Evolutionary conservation across 805 yeast species (phyloP).

Genomic region (Metschnikowia gelsemii): DNA sequence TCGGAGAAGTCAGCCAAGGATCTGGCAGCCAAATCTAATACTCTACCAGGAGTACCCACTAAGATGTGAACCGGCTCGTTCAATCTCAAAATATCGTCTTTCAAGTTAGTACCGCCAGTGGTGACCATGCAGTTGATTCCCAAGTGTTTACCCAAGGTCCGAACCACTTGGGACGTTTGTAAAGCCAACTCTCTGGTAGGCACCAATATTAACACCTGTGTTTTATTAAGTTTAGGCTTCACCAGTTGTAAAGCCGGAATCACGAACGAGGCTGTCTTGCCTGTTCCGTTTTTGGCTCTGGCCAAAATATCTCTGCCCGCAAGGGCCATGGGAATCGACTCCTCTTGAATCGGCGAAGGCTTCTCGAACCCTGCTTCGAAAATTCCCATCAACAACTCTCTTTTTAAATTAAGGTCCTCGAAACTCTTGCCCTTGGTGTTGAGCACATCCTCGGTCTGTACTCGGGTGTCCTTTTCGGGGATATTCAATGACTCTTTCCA

Average conservation of each 20-base stretch:
- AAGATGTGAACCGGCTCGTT: slow-evolving; percentile 90
- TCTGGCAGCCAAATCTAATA: slow-evolving; percentile 89
- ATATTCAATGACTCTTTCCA: slow-evolving; percentile 77
- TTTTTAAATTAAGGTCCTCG: slow-evolving; percentile 87
- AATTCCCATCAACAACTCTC: slow-evolving; percentile 96
- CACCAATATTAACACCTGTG: slow-evolving; percentile 89
- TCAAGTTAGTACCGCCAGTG: slow-evolving; percentile 94
- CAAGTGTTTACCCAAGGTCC: slow-evolving; percentile 91
- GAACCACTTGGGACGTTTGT: slow-evolving; percentile 96
- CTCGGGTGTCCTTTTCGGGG: slow-evolving; percentile 87
- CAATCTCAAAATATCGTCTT: slow-evolving; percentile 91
- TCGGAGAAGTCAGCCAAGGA: slow-evolving; percentile 81
- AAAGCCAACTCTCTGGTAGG: slow-evolving; percentile 98
- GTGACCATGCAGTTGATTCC: slow-evolving; percentile 95
- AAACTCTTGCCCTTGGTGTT: slow-evolving; percentile 87
- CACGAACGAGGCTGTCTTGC: slow-evolving; percentile 96
- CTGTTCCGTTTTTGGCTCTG: slow-evolving; percentile 97
- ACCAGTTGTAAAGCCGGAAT: slow-evolving; percentile 90
- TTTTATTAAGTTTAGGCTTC: slow-evolving; percentile 77
- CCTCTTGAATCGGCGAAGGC: slow-evolving; percentile 98
- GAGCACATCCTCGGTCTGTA: slow-evolving; percentile 94
- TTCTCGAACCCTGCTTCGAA: slow-evolving; percentile 98
- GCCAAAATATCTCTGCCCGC: slow-evolving; percentile 96
- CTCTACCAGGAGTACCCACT: slow-evolving; percentile 98
- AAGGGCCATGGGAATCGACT: slow-evolving; percentile 91